Evolutionary conservation across 129 eudicot genomes (phyloP).

Genomic region (Silybum marianum): DNA sequence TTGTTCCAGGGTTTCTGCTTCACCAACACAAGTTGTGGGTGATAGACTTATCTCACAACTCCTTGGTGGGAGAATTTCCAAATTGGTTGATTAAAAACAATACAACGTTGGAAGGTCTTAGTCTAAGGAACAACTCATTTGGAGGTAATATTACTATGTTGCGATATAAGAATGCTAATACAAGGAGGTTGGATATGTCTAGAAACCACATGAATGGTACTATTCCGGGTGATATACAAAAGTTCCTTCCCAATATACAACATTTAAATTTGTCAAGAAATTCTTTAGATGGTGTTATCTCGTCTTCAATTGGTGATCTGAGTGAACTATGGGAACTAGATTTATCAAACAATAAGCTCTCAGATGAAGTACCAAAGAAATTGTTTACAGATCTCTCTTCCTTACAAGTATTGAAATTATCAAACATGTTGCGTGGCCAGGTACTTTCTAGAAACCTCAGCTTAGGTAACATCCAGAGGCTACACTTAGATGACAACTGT

Average conservation of each 20-base stretch:
- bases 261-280: slow-evolving; percentile 26
- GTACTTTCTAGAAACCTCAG: background rate
- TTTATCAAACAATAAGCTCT: slow-evolving; percentile 31
- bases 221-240: slow-evolving; percentile 3
- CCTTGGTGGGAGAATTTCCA: slow-evolving; percentile 29
- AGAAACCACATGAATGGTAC: slow-evolving; percentile 3
- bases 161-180: background rate
- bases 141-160: background rate
- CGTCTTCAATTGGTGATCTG: slow-evolving; percentile 23
- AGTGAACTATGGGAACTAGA: background rate
- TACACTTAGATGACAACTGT: slow-evolving; percentile 4
- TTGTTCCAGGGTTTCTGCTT: slow-evolving; percentile 26
- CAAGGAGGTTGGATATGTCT: slow-evolving; percentile 10
- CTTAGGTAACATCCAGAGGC: background rate
- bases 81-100: slow-evolving; percentile 32
- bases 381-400: background rate
- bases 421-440: slow-evolving; percentile 17
- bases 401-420: slow-evolving; percentile 6
- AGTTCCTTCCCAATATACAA: background rate
- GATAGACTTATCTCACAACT: slow-evolving; percentile 25
- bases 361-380: slow-evolving; percentile 33
- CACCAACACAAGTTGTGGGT: slow-evolving; percentile 18
- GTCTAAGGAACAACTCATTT: slow-evolving; percentile 16
- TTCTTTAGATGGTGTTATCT: slow-evolving; percentile 25
- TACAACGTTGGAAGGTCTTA: slow-evolving; percentile 11